Evolutionary conservation across 805 yeast genomes (phyloP), one percentile per base, ranked within the genome.

Genomic region (Ogataea saltuana): DNA sequence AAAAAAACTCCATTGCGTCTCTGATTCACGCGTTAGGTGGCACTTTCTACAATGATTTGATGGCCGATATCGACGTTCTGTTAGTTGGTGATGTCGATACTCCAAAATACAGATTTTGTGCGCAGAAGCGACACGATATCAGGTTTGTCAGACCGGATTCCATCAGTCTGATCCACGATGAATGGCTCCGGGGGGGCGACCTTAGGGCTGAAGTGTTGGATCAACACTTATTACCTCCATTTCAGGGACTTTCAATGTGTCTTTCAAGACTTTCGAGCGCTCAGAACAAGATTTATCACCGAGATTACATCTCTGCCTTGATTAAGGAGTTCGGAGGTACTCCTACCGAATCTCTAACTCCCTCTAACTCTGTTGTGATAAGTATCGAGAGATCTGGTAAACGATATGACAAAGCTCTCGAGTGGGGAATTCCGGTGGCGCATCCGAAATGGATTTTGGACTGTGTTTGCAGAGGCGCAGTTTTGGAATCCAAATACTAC

Each of bases 21-120:
- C 73, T 72, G 55, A 71, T 83, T 44, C 58, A 64, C 20, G 65
- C 71, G 7, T 68, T 84, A 59, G 91, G 90, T 6, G 90, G 89
- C 1, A 56, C 53, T 8, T 76, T 72, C 50, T 70, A 73, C 45
- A 70, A 71, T 31, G 83, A 83, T 54, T 61, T 84, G 50, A 78
- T 82, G 68, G 75, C 80, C 36, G 81, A 80, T 56, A 82, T 78
- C 2, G 71, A 75, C 41, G 75, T 76, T 30, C 61, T 85, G 19
- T 69, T 85, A 4, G 81, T 83, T 22, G 88, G 88, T 1, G 71
- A 70, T 30, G 64, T 75, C 21, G 64, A 70, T 43, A 78, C 85
- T 0, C 81, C 76, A 20, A 81, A 81, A 56, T 79, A 72, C 59
- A 63, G 63, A 39, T 81, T 69, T 55, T 72, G 78, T 42, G 71